Base-by-base conservation (phyloP, 805 yeast genomes). In the Ogataea nakhonphanomensis region DNA sequence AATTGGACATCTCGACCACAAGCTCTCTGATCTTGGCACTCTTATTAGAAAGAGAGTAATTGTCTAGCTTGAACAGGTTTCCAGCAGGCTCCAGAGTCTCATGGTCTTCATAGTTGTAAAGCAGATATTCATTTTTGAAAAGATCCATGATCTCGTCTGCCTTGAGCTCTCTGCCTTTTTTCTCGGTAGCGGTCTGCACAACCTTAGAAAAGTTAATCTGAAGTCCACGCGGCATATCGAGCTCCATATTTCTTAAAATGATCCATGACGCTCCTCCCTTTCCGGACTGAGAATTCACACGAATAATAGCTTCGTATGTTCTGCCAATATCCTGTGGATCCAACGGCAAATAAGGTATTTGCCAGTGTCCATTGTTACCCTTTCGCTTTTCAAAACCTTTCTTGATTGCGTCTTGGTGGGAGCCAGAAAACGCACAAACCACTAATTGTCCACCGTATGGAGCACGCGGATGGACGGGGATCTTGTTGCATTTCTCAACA, bases 201-300 rank as follows among this genome's bases (percentile, higher is more conserved):
- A 73, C 72, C 49, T 71, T 75, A 23, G 90, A 82, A 59, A 82
- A 85, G 29, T 81, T 83, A 30, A 84, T 78, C 66, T 85, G 95
- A 57, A 85, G 68, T 28, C 83, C 84, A 60, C 91, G 76, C 30
- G 95, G 95, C 51, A 86, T 73, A 59, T 85, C 95, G 43, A 85
- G 74, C 54, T 82, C 91, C 61, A 86, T 71, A 50, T 76, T 74
- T 49, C 86, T 73, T 57, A 85, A 70, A 56, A 85, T 82, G 50
- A 86, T 81, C 93, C 95, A 85, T 5, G 95, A 86, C 8, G 91
- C 84, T 50, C 95, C 95, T 55, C 95, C 95, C 65, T 85, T 85
- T 46, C 95, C 95, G 20, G 86, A 77, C 65, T 85, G 95, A 9
- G 93, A 84, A 65, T 85, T 85, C 60, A 85, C 93, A 58, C 95